phyloP scores from a whole-genome alignment of 208 protist species.

The Trypanosoma cruzi region DNA sequence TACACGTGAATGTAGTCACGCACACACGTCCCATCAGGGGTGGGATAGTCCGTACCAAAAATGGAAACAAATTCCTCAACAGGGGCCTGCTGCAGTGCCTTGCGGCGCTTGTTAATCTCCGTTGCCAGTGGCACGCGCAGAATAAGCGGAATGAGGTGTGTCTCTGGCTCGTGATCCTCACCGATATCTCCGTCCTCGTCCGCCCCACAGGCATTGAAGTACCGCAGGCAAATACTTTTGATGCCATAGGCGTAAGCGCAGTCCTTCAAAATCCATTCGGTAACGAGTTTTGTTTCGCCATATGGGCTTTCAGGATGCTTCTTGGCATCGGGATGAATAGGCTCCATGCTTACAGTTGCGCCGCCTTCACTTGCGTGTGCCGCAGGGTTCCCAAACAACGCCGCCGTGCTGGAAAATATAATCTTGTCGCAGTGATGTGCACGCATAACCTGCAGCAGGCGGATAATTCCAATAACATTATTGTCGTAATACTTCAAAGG shows the following conservation, averaged over 20 bases:
- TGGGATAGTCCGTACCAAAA: constrained; percentile 95
- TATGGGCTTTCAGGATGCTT: constrained; percentile 92
- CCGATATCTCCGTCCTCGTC: constrained; percentile 95
- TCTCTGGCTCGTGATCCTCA: constrained; percentile 95
- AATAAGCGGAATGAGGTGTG: constrained; percentile 98
- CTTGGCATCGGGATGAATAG: constrained; percentile 60
- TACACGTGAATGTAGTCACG: constrained; percentile 99
- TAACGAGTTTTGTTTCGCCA: constrained; percentile 91
- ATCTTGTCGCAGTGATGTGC: constrained; percentile 92
- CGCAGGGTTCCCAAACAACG: constrained; percentile 91
- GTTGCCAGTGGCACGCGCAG: constrained; percentile 92
- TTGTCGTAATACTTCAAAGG: constrained; percentile 97
- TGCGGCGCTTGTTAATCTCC: constrained; percentile 58
- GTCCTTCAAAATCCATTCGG: constrained; percentile 95
- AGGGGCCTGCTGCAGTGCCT: constrained; percentile 38
- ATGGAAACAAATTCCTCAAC: constrained; percentile 68
- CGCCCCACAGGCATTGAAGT: constrained; percentile 99
- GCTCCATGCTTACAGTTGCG: constrained; percentile 35
- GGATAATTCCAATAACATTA: constrained; percentile 95
- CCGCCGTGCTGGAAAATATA: constrained; percentile 97
- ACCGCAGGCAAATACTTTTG: constrained; percentile 94
- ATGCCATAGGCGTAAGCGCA: constrained; percentile 69
- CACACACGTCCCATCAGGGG: constrained; percentile 95
- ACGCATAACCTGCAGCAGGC: constrained; percentile 94
- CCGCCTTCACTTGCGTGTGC: neutral